These are phyloP conservation scores for Alternaria incomplexa DNA, from an alignment of 2,329 filamentous ascomycete genomes.

Conservation along the genomic window DNA sequence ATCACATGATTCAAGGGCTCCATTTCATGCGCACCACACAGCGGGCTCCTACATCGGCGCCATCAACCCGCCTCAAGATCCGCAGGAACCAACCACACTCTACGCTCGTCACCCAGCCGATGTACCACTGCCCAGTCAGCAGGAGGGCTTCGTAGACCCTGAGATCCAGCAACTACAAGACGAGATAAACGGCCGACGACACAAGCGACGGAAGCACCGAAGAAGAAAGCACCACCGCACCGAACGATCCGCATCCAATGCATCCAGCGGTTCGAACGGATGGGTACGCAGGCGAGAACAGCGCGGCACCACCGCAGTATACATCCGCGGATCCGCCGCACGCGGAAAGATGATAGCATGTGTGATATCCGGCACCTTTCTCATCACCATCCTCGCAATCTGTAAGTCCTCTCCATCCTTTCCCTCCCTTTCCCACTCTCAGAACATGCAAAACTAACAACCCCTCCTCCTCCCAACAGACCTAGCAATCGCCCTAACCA, in stretches of 20 bases:
- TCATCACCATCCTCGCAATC: constrained; percentile 64
- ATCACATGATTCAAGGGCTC: constrained; percentile 37
- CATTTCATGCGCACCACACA: constrained; percentile 42
- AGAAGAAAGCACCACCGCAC: constrained; percentile 36
- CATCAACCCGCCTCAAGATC: constrained; percentile 35
- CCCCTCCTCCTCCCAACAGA: constrained; percentile 60
- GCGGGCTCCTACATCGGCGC: constrained; percentile 43
- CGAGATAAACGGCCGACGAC: constrained; percentile 50
- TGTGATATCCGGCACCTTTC: constrained; percentile 69
- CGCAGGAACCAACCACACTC: constrained; percentile 25
- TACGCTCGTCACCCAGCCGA: constrained; percentile 43
- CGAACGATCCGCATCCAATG: constrained; percentile 12
- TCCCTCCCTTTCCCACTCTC: too few relatives aligned
- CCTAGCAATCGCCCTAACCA: constrained; percentile 72
- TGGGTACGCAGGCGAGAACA: constrained; percentile 39
- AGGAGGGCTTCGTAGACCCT: constrained; percentile 54
- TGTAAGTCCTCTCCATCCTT: constrained; percentile 62
- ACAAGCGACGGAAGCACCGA: constrained; percentile 41
- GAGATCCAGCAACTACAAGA: constrained; percentile 58
- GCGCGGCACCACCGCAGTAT: constrained; percentile 20
- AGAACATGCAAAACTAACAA: too few relatives aligned
- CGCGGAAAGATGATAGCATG: constrained; percentile 51
- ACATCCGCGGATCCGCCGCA: constrained; percentile 34
- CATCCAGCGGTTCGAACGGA: constrained; percentile 10
- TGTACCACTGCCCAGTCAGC: constrained; percentile 26